Percentiles rank a stretch among this genome's conserved stretches.
Conservation (phyloP, 805 yeast species). For the Hanseniaspora hatyaiensis region DNA sequence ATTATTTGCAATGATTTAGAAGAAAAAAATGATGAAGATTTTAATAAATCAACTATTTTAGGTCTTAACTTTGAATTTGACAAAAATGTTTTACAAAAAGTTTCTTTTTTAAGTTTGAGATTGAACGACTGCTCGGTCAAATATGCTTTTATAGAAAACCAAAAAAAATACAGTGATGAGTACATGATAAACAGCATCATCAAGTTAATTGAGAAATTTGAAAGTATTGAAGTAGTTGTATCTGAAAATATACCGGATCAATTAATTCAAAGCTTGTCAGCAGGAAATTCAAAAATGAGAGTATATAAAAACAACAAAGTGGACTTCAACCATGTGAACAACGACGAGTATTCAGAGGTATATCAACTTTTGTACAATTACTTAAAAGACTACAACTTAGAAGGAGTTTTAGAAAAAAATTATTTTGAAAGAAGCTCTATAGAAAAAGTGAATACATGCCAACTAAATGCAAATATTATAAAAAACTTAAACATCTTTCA, state of each 20-base stretch:
- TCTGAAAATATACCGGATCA: conserved; percentile 21
- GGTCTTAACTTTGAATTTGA: too few relatives aligned
- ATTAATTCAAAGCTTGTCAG: conserved; percentile 24
- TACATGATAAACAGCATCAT: too few relatives aligned
- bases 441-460: conserved; percentile 47
- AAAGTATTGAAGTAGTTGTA: conserved; percentile 62
- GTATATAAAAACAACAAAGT: background rate
- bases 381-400: conserved; percentile 37
- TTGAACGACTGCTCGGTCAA: too few relatives aligned
- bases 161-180: too few relatives aligned
- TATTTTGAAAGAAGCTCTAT: conserved; percentile 26
- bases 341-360: conserved; percentile 18
- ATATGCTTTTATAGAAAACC: too few relatives aligned
- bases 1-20: conserved; percentile 9
- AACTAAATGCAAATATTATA: conserved; percentile 38
- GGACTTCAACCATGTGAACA: background rate
- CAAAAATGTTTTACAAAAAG: too few relatives aligned
- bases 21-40: background rate
- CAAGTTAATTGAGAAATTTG: conserved; percentile 49
- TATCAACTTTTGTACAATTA: conserved; percentile 39
- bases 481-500: conserved; percentile 63
- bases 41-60: background rate
- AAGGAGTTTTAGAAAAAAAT: background rate
- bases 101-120: background rate
- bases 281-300: background rate